A percentile compares a stretch with the other conserved stretches of the same genome.
Conservation (phyloP, 805 yeast genomes). For the Debaryomyces castellii region DNA sequence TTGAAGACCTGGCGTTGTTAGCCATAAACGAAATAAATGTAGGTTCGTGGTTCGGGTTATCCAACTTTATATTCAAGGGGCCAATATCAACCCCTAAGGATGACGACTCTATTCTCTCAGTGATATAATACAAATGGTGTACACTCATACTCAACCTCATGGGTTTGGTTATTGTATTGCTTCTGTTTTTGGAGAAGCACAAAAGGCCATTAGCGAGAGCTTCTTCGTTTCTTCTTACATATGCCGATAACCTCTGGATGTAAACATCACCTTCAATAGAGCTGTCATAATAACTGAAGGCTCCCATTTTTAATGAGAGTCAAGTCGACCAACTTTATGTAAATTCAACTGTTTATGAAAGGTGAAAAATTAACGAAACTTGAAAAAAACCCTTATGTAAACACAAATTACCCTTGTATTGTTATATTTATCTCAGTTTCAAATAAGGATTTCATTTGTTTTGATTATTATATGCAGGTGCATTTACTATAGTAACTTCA, state of each 20-base stretch:
- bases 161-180: conserved; percentile 42
- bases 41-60: conserved; percentile 54
- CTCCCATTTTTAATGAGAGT: conserved; percentile 17
- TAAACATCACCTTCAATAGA: conserved; percentile 58
- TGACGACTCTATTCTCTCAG: conserved; percentile 55
- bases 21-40: conserved; percentile 59
- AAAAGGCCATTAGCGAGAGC: conserved; percentile 59
- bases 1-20: conserved; percentile 47
- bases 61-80: conserved; percentile 59
- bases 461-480: not conserved
- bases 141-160: conserved; percentile 57
- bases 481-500: not conserved
- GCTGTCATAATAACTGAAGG: conserved; percentile 29
- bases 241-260: conserved; percentile 52
- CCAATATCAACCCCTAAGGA: conserved; percentile 53
- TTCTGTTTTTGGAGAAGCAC: conserved; percentile 45
- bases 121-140: conserved; percentile 61
- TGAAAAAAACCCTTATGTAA: not conserved
- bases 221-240: conserved; percentile 55
- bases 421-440: not conserved
- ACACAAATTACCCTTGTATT: not conserved
- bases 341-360: not conserved
- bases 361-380: not conserved
- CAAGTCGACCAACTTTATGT: not conserved
- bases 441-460: not conserved